Conservation (phyloP, 129 eudicot species). For the Flaveria sonorensis region DNA sequence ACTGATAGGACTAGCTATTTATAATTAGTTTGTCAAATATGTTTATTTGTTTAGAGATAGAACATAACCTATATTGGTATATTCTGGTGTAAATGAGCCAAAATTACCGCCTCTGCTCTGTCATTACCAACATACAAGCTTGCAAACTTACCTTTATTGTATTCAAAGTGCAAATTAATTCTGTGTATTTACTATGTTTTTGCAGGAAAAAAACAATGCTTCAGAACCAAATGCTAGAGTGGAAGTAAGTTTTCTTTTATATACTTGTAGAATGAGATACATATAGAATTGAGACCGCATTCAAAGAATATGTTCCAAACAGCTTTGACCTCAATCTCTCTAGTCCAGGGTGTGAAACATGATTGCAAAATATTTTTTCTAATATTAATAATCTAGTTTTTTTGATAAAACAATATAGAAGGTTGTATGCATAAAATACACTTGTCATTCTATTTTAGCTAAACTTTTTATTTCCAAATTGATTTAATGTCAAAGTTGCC, state of each 20-base stretch:
- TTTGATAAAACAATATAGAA: neutral
- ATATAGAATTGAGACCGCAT: neutral
- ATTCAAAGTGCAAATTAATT: neutral
- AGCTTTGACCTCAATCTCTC: neutral
- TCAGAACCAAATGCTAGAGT: constrained; percentile 28
- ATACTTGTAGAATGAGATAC: neutral
- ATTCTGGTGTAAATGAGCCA: no score
- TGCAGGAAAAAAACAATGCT: constrained; percentile 22
- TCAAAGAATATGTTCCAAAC: neutral
- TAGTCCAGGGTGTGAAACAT: neutral
- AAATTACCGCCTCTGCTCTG: no score
- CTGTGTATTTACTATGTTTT: constrained; percentile 8
- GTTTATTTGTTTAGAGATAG: no score
- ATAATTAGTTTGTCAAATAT: no score
- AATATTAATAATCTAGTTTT: neutral
- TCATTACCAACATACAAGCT: neutral
- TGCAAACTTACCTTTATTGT: neutral
- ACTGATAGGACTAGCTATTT: no score
- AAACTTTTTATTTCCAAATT: no score
- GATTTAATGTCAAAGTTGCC: no score
- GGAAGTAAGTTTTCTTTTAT: constrained; percentile 32
- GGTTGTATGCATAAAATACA: neutral
- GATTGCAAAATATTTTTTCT: neutral
- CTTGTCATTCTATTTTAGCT: no score
- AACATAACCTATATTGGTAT: no score